These are phyloP conservation scores for Neoconidiobolus thromboides DNA, from an alignment of 371 early-diverging fungal species.

Conservation along the genomic window DNA sequence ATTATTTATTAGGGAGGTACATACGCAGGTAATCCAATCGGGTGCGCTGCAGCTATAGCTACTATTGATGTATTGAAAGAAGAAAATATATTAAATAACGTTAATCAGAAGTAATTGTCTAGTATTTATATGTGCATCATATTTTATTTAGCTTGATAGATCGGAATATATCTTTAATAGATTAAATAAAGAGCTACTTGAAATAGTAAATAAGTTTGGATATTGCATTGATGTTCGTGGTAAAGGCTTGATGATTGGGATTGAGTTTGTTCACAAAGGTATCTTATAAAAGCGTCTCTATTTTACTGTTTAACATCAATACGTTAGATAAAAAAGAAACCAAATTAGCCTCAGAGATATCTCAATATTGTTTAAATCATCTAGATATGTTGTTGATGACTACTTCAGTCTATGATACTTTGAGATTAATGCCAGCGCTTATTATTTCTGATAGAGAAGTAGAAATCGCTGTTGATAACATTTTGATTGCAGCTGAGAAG, in stretches of 20 bases:
- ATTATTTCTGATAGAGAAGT: conserved; percentile 28
- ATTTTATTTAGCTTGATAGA: conserved; percentile 4
- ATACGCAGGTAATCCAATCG: conserved; percentile 24
- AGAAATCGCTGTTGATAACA: conserved; percentile 17
- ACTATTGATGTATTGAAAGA: conserved; percentile 21
- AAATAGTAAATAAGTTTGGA: conserved; percentile 16
- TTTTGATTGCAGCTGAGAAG: no score
- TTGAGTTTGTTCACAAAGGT: conserved; percentile 21
- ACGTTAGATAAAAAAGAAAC: conserved; percentile 9
- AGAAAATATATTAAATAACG: conserved; percentile 22
- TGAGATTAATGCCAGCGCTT: conserved; percentile 33
- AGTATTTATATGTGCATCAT: background rate
- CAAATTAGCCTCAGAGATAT: conserved; percentile 19
- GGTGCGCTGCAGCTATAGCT: conserved; percentile 29
- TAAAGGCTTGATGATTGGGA: conserved; percentile 34
- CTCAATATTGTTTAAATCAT: conserved; percentile 18
- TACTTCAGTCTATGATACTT: conserved; percentile 31
- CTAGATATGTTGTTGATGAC: conserved; percentile 26
- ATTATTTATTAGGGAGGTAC: conserved; percentile 18
- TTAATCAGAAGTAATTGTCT: conserved; percentile 13
- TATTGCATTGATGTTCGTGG: conserved; percentile 28
- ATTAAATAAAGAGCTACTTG: conserved; percentile 17
- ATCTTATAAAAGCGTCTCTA: background rate
- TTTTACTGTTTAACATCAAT: background rate
- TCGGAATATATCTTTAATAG: conserved; percentile 25